Evolutionary conservation across 2,329 filamentous ascomycete species (phyloP).

Genomic region (Penicillium sp.): DNA sequence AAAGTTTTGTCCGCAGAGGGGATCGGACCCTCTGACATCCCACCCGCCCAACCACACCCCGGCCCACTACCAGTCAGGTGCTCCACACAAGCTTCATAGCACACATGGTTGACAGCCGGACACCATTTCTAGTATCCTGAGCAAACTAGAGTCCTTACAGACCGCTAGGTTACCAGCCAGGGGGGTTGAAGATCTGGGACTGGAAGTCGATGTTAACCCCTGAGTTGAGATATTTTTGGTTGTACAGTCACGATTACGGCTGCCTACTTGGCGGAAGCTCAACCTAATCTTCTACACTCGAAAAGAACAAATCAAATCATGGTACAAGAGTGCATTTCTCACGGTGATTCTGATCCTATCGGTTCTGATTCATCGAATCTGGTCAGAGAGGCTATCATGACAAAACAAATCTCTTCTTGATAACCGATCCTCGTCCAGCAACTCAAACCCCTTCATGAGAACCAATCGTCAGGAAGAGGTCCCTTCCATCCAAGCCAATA

Average conservation of each 20-base stretch:
- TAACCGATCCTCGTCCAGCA: background rate
- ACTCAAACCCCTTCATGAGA: background rate
- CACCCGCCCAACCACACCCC: too few relatives aligned
- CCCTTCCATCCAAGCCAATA: constrained; percentile 41
- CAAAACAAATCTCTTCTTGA: background rate
- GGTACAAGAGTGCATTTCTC: background rate
- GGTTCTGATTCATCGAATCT: background rate
- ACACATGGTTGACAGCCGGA: background rate
- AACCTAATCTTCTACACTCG: too few relatives aligned
- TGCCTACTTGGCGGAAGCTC: too few relatives aligned
- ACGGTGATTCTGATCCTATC: background rate
- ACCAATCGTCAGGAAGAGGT: constrained; percentile 18
- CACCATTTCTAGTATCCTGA: background rate
- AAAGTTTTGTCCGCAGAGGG: too few relatives aligned
- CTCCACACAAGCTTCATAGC: too few relatives aligned
- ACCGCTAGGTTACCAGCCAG: background rate
- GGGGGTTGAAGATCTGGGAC: background rate
- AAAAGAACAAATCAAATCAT: too few relatives aligned
- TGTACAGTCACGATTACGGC: too few relatives aligned
- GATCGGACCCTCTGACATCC: too few relatives aligned
- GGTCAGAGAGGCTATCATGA: background rate
- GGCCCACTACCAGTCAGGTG: too few relatives aligned
- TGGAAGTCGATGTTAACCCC: background rate
- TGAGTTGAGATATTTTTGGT: too few relatives aligned
- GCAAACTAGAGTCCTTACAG: background rate